These are phyloP conservation scores for Colletotrichum liaoningense DNA, from an alignment of 2,329 filamentous ascomycete genomes.

Conservation along the genomic window DNA sequence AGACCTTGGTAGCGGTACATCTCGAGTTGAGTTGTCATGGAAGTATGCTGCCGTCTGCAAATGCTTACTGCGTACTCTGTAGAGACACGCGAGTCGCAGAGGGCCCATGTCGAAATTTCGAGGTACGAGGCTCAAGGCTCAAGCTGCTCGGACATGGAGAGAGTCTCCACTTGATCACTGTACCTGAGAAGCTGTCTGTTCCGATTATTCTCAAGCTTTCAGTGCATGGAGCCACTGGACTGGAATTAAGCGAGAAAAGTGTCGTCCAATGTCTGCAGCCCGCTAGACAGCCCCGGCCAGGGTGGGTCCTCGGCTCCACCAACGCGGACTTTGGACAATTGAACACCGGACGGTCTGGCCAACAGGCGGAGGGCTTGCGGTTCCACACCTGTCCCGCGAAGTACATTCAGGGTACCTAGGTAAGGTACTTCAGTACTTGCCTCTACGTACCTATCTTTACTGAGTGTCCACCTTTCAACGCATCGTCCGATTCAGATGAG, in stretches of 20 bases:
- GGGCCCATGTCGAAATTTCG: background rate
- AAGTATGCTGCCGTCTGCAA: background rate
- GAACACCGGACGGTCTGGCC: background rate
- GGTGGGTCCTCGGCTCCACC: background rate
- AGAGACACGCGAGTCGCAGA: background rate
- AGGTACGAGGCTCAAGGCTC: constrained; percentile 13
- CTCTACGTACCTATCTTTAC: too few relatives aligned
- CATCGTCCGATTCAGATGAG: too few relatives aligned
- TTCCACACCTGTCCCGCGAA: background rate
- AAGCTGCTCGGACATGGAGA: constrained; percentile 1
- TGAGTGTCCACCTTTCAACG: too few relatives aligned
- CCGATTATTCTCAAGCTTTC: background rate
- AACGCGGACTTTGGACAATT: background rate
- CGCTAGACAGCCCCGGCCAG: background rate
- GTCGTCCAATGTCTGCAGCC: background rate
- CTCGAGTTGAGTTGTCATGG: background rate
- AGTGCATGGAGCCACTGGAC: background rate
- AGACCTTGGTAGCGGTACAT: too few relatives aligned
- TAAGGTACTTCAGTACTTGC: background rate
- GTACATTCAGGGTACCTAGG: too few relatives aligned
- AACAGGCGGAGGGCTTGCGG: background rate
- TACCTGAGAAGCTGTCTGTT: constrained; percentile 8
- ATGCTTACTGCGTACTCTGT: background rate
- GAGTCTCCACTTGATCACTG: constrained; percentile 1
- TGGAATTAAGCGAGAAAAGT: constrained; percentile 8